phyloP scores from a whole-genome alignment of 164 flowering plant genomes.

The Annona squamosa region DNA sequence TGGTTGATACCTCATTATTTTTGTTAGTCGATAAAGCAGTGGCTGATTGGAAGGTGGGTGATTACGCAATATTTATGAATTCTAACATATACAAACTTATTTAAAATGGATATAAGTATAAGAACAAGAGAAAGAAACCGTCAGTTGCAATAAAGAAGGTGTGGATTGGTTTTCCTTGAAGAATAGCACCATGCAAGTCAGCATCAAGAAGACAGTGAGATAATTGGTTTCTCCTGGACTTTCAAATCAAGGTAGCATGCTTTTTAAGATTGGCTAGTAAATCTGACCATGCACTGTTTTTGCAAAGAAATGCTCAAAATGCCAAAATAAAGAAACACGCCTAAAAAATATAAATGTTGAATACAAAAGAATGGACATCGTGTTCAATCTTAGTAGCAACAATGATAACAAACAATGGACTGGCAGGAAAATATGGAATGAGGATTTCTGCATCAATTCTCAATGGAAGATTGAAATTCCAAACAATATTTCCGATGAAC shows the following conservation, averaged over 20 bases:
- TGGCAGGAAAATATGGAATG: not conserved
- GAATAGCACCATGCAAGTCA: constrained; percentile 78
- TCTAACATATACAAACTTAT: not conserved
- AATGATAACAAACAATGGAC: not conserved
- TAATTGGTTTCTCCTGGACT: constrained; percentile 55
- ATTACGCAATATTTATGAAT: not conserved
- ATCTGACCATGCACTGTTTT: no score
- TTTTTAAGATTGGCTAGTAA: no score
- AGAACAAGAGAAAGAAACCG: not conserved
- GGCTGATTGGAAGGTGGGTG: no score
- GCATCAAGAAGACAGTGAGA: constrained; percentile 59
- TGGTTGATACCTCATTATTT: no score
- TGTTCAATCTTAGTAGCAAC: no score
- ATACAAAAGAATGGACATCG: no score
- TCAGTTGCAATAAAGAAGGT: not conserved
- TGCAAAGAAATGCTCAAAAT: no score
- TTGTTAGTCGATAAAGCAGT: no score
- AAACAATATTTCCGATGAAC: no score
- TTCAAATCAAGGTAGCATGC: constrained; percentile 8
- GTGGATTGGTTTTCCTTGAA: constrained; percentile 40
- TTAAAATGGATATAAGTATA: not conserved
- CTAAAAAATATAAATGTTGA: no score
- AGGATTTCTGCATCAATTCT: not conserved
- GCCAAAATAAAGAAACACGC: no score
- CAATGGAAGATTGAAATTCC: not conserved